Evolutionary conservation across 73 alveolate genomes (phyloP).

Genomic region (Paramecium pentaurelia): DNA sequence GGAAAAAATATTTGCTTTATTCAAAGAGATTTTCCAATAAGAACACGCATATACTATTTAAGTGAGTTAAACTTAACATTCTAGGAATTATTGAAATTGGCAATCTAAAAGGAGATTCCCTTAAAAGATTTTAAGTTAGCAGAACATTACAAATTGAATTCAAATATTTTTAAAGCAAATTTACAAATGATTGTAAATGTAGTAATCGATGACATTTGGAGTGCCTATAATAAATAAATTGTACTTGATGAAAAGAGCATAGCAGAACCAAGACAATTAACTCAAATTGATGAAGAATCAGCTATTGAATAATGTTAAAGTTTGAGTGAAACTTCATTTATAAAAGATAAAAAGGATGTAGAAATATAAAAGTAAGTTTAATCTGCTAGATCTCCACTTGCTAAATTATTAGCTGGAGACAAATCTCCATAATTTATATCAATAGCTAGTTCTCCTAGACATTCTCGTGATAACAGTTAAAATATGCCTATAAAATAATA

Average conservation of each 20-base stretch:
- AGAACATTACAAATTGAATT: constrained; percentile 43
- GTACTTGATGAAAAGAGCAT: not conserved
- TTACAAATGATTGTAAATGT: not conserved
- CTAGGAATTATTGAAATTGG: constrained; percentile 26
- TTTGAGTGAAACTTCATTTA: not conserved
- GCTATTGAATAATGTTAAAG: not conserved
- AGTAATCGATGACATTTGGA: constrained; percentile 10
- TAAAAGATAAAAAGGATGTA: not conserved
- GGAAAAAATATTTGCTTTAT: not conserved
- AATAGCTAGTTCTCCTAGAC: constrained; percentile 21
- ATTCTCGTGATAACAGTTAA: constrained; percentile 5
- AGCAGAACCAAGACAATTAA: constrained; percentile 10
- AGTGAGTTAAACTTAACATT: not conserved
- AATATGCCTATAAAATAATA: not conserved
- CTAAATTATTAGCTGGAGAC: not conserved
- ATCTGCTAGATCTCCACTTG: constrained; percentile 34
- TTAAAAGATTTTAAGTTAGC: constrained; percentile 32
- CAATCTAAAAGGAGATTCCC: constrained; percentile 33
- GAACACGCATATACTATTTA: constrained; percentile 31
- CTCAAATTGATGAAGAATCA: constrained; percentile 41
- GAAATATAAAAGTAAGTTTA: not conserved
- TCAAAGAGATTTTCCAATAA: constrained; percentile 20
- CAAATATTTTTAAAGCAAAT: constrained; percentile 20
- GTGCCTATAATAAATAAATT: not conserved
- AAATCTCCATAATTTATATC: not conserved